A percentile compares a stretch with the other conserved stretches of the same genome.
phyloP scores from a whole-genome alignment of 176 grass and related monocot species.

The Saccharum spontaneum region DNA sequence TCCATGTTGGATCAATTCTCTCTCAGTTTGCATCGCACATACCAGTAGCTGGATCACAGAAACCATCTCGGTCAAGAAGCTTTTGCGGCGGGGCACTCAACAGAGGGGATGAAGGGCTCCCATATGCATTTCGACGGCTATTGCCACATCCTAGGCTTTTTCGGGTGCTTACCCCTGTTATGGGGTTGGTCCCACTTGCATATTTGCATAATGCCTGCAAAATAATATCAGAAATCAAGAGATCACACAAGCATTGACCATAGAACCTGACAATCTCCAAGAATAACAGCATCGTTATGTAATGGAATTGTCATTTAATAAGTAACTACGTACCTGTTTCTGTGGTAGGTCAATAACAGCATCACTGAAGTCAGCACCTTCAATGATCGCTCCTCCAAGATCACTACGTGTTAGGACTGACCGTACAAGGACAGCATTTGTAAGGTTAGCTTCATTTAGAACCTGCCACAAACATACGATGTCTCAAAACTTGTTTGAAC shows the following conservation, averaged over 20 bases:
- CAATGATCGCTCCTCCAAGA: conserved; percentile 84
- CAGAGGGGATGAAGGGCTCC: conserved; percentile 92
- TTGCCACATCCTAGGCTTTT: conserved; percentile 88
- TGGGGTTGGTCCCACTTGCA: conserved; percentile 81
- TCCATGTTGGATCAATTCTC: conserved; percentile 13
- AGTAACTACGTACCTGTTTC: conserved; percentile 64
- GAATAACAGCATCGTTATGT: neutral
- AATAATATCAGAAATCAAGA: neutral
- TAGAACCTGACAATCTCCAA: neutral
- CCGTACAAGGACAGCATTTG: conserved; percentile 84
- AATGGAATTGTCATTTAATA: neutral
- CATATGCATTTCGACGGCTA: conserved; percentile 81
- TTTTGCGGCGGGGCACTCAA: conserved; percentile 81
- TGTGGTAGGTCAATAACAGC: conserved; percentile 85
- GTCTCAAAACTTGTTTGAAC: conserved; percentile 31
- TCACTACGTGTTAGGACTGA: conserved; percentile 93
- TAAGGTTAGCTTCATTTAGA: conserved; percentile 95
- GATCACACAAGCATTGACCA: neutral
- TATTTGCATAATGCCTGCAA: conserved; percentile 90
- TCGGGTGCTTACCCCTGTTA: conserved; percentile 81
- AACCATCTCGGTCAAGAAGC: conserved; percentile 90
- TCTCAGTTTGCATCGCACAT: conserved; percentile 79
- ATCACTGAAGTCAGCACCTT: conserved; percentile 98
- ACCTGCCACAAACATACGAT: conserved; percentile 54
- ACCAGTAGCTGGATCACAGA: conserved; percentile 72